Evolutionary conservation across 192 early-diverging fungal genomes (phyloP), one percentile per base, ranked within the genome.

Genomic region (Linnemannia hyalina): DNA sequence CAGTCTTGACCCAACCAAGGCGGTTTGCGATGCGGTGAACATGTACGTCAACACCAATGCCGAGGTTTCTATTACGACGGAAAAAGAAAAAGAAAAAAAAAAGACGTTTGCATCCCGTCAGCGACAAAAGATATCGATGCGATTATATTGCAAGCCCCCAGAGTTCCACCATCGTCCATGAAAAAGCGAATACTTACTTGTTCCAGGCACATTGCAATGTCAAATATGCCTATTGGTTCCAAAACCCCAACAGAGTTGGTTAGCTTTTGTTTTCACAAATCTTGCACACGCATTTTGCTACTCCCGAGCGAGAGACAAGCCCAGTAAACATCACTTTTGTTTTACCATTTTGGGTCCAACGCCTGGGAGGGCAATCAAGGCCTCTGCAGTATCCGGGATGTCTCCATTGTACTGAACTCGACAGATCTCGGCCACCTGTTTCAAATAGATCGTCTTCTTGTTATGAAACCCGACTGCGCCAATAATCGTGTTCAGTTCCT

Each of bases 1-100:
- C 91, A 9, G 94, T 95, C 32, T 92, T 90, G 23, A 95, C 93
- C 97, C 97, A 99, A 23, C 96, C 97, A 23, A 99, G 89, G 9
- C 97, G 89, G 75, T 98, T 97, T 29, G 93, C 70, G 55, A 99
- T 98, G 60, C 97, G 92, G 89, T 98, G 95, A 16, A 99, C 97
- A 88, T 99, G 98, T 0, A 95, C 96, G 86, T 99, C 97, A 20
- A 99, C 98, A 4, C 97, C 98, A 88, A 99, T 99, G 10, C 97
- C 98, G 35, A 90, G 47, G 71, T 95, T 95, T 47, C 90, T 95
- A 75, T 32, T 3, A 29, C 26, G 38, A 5, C 44, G 9, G 32
- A 41, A 55, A 0, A 76, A 54, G 6, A 60, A 35, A n/a, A n/a
- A n/a, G n/a, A n/a, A 46, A 41, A 55, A 0, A 76, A 54, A 16